Evolutionary conservation across 352 stramenopile species (phyloP), one percentile per base, ranked within the genome.

Genomic region (Aphanomyces cochlioides): DNA sequence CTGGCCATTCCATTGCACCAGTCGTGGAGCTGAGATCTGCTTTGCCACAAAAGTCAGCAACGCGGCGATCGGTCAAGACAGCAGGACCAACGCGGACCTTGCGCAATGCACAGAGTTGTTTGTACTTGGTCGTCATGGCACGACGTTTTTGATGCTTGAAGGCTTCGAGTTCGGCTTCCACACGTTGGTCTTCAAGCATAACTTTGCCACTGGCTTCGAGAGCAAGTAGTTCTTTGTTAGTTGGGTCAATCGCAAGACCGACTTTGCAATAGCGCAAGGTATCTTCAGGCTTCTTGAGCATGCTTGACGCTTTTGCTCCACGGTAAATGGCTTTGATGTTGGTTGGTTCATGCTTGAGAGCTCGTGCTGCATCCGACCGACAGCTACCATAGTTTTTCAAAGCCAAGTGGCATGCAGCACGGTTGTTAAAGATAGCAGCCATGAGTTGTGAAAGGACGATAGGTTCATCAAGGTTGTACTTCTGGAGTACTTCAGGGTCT

Each of bases 351-450:
- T 88, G 79, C 37, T 79, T 79, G 21, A 96, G 78, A 39, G 88
- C 84, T 48, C 84, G 82, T 38, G 86, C 86, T 4, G 86, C 83
- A 57, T 96, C 88, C 1, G 86, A 89, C 61, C 85, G 86, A 65
- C 85, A 94, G 70, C 84, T 92, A 36, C 78, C 85, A 68, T 93
- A 96, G 75, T 96, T 96, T 67, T 82, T 83, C n/a, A 94, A 80
- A 73, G 92, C 85, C 50, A 94, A 66, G 39, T 95, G 83, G 69
- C 91, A 85, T 1, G 87, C 85, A 2, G 87, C 85, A 56, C 87
- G 85, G 72, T 95, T 95, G 73, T 79, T 83, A 63, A 89, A 77
- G 66, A 93, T 93, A 67, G 90, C 80, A 21, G 85, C 79, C 57
- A 84, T 85, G 50, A 95, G 77, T 34, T 47, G 5, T 5, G 36